phyloP scores from a whole-genome alignment of 2,329 filamentous ascomycete species.

The Hymenotorrendiella dingleyae region DNA sequence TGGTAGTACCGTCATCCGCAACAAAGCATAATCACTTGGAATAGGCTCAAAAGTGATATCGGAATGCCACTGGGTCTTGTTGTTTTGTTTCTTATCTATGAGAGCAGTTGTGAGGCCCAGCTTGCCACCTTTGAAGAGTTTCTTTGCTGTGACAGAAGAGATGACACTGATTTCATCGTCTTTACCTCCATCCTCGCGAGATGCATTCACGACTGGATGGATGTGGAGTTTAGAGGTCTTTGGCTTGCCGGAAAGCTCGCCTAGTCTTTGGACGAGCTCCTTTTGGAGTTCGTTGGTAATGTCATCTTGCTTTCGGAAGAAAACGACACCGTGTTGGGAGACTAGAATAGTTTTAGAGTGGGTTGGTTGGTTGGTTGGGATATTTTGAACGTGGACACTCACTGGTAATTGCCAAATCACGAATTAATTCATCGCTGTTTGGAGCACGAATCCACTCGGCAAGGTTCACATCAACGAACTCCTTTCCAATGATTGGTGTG shows the following conservation, averaged over 20 bases:
- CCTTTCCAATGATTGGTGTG: slow-evolving; percentile 41
- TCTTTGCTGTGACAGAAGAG: slow-evolving; percentile 48
- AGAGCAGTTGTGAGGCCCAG: slow-evolving; percentile 32
- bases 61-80: slow-evolving; percentile 49
- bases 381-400: slow-evolving; percentile 10
- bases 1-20: slow-evolving; percentile 26
- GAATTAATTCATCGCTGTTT: slow-evolving; percentile 41
- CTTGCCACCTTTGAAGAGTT: slow-evolving; percentile 40
- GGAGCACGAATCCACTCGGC: slow-evolving; percentile 41
- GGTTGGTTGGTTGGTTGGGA: neutral
- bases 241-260: slow-evolving; percentile 52
- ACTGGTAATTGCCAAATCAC: slow-evolving; percentile 44
- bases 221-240: slow-evolving; percentile 51
- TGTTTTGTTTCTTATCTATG: slow-evolving; percentile 42
- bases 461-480: slow-evolving; percentile 38
- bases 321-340: slow-evolving; percentile 63
- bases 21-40: slow-evolving; percentile 56
- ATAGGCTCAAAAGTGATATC: slow-evolving; percentile 61
- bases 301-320: slow-evolving; percentile 60
- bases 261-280: slow-evolving; percentile 54
- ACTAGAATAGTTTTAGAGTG: slow-evolving; percentile 37
- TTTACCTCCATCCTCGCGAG: slow-evolving; percentile 44
- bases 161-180: slow-evolving; percentile 62
- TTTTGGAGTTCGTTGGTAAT: slow-evolving; percentile 61
- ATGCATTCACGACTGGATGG: slow-evolving; percentile 51